Percentiles rank a stretch among this genome's conserved stretches.
These are phyloP conservation scores for Triticum dicoccoides DNA, from an alignment of 176 grass and related monocot genomes.

Conservation along the genomic window DNA sequence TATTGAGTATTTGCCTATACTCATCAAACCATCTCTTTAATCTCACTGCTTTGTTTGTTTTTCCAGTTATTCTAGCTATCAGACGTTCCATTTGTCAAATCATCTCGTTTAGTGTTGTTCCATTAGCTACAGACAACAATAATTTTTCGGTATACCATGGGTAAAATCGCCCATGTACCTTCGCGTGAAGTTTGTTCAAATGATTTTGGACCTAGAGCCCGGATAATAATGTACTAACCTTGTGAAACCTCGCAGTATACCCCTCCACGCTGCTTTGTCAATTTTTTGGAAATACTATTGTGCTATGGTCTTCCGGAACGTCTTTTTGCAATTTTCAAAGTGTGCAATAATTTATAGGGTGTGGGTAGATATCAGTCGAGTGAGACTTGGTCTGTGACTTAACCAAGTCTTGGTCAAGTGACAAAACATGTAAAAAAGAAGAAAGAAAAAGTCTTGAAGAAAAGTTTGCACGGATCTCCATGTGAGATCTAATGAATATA, in stretches of 20 bases:
- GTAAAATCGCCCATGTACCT: constrained; percentile 93
- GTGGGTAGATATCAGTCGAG: too few relatives aligned
- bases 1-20: not conserved
- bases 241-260: constrained; percentile 83
- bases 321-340: constrained; percentile 18
- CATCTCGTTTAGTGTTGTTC: too few relatives aligned
- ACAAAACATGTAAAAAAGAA: too few relatives aligned
- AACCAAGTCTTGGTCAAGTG: too few relatives aligned
- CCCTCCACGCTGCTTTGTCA: constrained; percentile 75
- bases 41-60: not conserved
- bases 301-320: constrained; percentile 91
- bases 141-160: constrained; percentile 76
- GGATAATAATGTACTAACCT: constrained; percentile 90
- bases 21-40: not conserved
- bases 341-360: not conserved
- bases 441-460: too few relatives aligned
- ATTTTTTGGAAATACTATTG: constrained; percentile 58
- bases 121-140: not conserved
- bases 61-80: not conserved
- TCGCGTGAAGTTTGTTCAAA: constrained; percentile 91
- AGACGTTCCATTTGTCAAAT: not conserved
- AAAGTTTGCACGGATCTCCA: too few relatives aligned
- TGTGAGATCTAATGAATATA: too few relatives aligned
- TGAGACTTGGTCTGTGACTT: too few relatives aligned
- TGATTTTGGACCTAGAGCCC: constrained; percentile 84